A percentile compares a stretch with the other conserved stretches of the same genome.
phyloP scores from a whole-genome alignment of 1,284 basidiomycete species.

The Leccinum pachyderme region DNA sequence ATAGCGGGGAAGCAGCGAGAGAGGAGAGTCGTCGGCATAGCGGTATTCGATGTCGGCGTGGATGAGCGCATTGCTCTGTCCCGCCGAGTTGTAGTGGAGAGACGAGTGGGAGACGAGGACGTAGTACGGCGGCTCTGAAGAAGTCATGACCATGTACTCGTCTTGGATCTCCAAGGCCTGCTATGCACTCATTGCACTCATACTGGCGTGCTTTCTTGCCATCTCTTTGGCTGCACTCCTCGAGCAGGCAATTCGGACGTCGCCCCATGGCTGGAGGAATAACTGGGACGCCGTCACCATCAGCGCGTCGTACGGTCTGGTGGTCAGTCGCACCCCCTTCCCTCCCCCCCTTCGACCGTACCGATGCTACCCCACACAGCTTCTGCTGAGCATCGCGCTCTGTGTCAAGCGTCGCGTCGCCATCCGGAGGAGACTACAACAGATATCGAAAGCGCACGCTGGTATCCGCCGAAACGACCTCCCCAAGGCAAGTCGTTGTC shows the following conservation, averaged over 20 bases:
- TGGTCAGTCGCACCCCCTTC: conserved; percentile 44
- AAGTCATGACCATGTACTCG: conserved; percentile 10
- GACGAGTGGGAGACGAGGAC: conserved; percentile 57
- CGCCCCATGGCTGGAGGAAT: conserved; percentile 49
- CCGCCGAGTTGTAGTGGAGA: conserved; percentile 34
- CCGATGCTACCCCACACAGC: conserved; percentile 22
- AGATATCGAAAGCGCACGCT: conserved; percentile 71
- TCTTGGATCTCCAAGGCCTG: conserved; percentile 30
- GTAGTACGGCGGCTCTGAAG: conserved; percentile 52
- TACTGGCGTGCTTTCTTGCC: conserved; percentile 53
- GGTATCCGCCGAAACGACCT: conserved; percentile 62
- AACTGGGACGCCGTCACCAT: conserved; percentile 69
- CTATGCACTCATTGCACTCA: conserved; percentile 54
- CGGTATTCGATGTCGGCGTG: conserved; percentile 79
- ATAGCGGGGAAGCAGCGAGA: conserved; percentile 54
- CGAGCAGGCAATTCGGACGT: conserved; percentile 66
- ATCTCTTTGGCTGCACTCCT: conserved; percentile 63
- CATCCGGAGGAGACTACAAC: conserved; percentile 57
- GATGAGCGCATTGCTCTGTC: conserved; percentile 44
- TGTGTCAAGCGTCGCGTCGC: conserved; percentile 67
- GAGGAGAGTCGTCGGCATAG: conserved; percentile 72
- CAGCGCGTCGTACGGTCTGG: conserved; percentile 59
- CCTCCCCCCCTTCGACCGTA: neutral
- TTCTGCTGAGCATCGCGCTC: conserved; percentile 51
- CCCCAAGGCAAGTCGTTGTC: conserved; percentile 62